Base-by-base conservation (phyloP, 768 basidiomycete genomes). In the Boletus huronensis region DNA sequence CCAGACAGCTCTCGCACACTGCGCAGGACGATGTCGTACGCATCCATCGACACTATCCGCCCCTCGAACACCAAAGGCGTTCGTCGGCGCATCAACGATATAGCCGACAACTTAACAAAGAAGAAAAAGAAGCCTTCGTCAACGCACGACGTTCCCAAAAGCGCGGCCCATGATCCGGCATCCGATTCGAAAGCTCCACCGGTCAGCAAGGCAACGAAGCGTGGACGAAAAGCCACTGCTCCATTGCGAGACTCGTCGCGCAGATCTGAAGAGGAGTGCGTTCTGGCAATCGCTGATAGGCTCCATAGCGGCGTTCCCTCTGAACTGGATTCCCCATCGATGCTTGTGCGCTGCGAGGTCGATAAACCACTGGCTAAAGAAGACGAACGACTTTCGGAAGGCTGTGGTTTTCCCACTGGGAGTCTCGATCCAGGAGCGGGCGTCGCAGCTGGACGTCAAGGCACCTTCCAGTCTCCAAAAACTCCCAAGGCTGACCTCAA, bases 1-100 rank as follows among this genome's bases (percentile, higher is more conserved):
- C 47, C 53, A 8, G 48, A 48, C n/a, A 31, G 0, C 32, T 28
- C 53, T 36, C 57, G 41, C 26, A 48, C 56, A 1, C 48, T 66
- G 5, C 60, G 44, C n/a, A 62, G 67, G 48, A 62, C 57, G 0
- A n/a, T 28, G 10, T 69, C 66, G 7, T 39, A 11, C 35, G 51
- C 57, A 13, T 68, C 62, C 17, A 31, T 66, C 35, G 54, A 60
- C 7, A 66, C 64, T 0, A 13, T 59, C 19, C 40, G 50, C n/a
- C 51, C 57, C 17, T 14, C 54, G 17, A 43, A 16, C 5, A 28
- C 6, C 8, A 58, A 50, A 43, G 54, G 58, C 11, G 6, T 64
- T 25, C 60, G 62, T 38, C 62, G 52, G 29, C 48, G 50, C 42
- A 54, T 64, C 42, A 11, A 19, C 9, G 58, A 65, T 10, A 58